Evolutionary conservation across 1,139 yeast genomes (phyloP).

Genomic region (Geotrichum restrictum): DNA sequence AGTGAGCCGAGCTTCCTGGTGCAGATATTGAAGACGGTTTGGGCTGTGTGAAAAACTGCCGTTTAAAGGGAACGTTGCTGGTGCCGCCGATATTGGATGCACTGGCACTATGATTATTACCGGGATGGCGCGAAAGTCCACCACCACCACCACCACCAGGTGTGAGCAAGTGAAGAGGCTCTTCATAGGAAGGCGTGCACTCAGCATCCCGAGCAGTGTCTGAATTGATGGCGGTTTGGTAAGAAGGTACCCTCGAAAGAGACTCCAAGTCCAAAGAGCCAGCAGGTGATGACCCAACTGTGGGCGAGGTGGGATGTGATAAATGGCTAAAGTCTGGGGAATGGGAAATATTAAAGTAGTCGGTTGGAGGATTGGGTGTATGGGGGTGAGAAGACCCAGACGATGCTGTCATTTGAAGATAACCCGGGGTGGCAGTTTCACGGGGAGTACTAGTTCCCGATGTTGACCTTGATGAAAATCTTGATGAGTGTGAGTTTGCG

Average conservation of each 20-base stretch:
- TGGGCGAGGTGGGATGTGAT: constrained; percentile 13
- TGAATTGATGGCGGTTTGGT: constrained; percentile 56
- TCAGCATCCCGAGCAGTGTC: constrained; percentile 27
- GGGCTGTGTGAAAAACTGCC: background rate
- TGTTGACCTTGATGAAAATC: constrained; percentile 25
- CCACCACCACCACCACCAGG: background rate
- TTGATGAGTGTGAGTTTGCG: constrained; percentile 8
- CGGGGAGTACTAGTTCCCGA: constrained; percentile 33
- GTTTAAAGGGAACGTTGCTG: background rate
- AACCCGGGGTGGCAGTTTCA: background rate
- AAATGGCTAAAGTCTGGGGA: constrained; percentile 15
- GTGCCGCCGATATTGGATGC: background rate
- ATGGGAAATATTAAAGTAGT: background rate
- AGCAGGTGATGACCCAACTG: background rate
- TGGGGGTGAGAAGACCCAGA: background rate
- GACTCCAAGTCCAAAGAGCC: constrained; percentile 38
- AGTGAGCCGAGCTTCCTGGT: constrained; percentile 12
- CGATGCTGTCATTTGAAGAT: constrained; percentile 8
- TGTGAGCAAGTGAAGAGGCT: constrained; percentile 1
- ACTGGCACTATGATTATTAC: too few relatives aligned
- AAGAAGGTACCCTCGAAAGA: constrained; percentile 75
- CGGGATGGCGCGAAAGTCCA: background rate
- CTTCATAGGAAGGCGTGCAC: constrained; percentile 11
- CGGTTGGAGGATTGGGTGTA: background rate
- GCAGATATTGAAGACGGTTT: constrained; percentile 1